Conservation (phyloP, 306 rosid genomes). For the barrel medic (Medicago truncatula) region DNA sequence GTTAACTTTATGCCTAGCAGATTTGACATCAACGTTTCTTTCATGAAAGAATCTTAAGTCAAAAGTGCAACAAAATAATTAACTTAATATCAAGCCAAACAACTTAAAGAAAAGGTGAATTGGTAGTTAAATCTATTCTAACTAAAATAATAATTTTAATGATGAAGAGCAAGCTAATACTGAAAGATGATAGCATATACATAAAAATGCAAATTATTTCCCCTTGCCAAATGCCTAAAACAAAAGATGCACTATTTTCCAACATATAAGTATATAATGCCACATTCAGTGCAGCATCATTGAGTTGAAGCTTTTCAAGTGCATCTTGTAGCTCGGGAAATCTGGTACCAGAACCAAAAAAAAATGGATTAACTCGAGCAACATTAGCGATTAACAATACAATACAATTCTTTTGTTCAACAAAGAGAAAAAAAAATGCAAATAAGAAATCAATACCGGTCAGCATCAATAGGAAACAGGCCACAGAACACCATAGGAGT, state of each 20-base stretch:
- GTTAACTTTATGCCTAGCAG: conserved; percentile 33
- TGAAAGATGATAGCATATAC: conserved; percentile 23
- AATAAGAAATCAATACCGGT: conserved; percentile 71
- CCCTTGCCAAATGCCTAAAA: conserved; percentile 26
- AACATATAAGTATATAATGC: conserved; percentile 34
- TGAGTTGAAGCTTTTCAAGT: conserved; percentile 94
- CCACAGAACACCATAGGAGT: conserved; percentile 99
- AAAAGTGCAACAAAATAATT: conserved; percentile 35
- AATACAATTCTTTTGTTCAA: conserved; percentile 28
- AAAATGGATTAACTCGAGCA: conserved; percentile 37
- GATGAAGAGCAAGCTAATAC: conserved; percentile 15
- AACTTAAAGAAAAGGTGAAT: conserved; percentile 19
- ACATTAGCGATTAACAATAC: conserved; percentile 7
- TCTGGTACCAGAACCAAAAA: conserved; percentile 49
- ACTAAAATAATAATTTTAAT: conserved; percentile 22
- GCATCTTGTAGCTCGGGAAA: conserved; percentile 94
- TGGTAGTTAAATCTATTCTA: conserved; percentile 7
- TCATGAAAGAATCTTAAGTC: conserved; percentile 28
- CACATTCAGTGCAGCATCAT: conserved; percentile 96
- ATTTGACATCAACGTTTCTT: conserved; percentile 32
- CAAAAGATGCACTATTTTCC: conserved; percentile 36
- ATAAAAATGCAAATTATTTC: conserved; percentile 22
- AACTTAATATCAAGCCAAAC: conserved; percentile 37
- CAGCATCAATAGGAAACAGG: conserved; percentile 97
- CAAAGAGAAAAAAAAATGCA: conserved; percentile 36